These are phyloP conservation scores for Huntiella moniliformis DNA, from an alignment of 2,329 filamentous ascomycete genomes.

Conservation along the genomic window DNA sequence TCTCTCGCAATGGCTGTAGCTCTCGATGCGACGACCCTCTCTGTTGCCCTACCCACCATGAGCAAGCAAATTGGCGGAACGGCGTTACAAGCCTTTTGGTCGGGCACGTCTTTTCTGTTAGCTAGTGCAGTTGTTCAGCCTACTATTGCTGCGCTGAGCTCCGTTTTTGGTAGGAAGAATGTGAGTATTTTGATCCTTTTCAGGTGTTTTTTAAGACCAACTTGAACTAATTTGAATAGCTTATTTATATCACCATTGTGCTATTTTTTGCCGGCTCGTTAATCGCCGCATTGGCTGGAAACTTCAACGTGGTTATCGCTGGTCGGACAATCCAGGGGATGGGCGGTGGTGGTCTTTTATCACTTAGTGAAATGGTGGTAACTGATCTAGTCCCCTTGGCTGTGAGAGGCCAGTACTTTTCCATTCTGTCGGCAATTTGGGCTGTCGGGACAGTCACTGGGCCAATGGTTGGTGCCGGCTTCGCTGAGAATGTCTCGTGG, in stretches of 20 bases:
- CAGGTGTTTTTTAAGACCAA: background rate
- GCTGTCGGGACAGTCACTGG: slow-evolving; percentile 30
- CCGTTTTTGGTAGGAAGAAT: slow-evolving; percentile 20
- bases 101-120: slow-evolving; percentile 50
- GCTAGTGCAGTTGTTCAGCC: slow-evolving; percentile 44
- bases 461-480: slow-evolving; percentile 16
- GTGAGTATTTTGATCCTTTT: slow-evolving; percentile 1
- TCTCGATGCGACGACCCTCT: slow-evolving; percentile 15
- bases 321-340: slow-evolving; percentile 21
- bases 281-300: slow-evolving; percentile 19
- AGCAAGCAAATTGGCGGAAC: slow-evolving; percentile 31
- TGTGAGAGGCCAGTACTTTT: slow-evolving; percentile 23
- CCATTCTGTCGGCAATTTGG: slow-evolving; percentile 27
- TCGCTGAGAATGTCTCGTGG: slow-evolving; percentile 15
- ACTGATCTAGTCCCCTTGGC: slow-evolving; percentile 24
- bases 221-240: slow-evolving; percentile 7
- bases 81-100: slow-evolving; percentile 49
- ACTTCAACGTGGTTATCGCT: slow-evolving; percentile 17
- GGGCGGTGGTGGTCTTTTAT: slow-evolving; percentile 20
- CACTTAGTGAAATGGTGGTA: slow-evolving; percentile 19
- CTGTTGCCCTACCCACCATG: slow-evolving; percentile 22
- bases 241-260: slow-evolving; percentile 16
- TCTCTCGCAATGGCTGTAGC: slow-evolving; percentile 37
- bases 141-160: slow-evolving; percentile 20
- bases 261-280: slow-evolving; percentile 25